Evolutionary conservation across 768 basidiomycete species (phyloP), one percentile per base, ranked within the genome.

Genomic region (Epithele typhae): DNA sequence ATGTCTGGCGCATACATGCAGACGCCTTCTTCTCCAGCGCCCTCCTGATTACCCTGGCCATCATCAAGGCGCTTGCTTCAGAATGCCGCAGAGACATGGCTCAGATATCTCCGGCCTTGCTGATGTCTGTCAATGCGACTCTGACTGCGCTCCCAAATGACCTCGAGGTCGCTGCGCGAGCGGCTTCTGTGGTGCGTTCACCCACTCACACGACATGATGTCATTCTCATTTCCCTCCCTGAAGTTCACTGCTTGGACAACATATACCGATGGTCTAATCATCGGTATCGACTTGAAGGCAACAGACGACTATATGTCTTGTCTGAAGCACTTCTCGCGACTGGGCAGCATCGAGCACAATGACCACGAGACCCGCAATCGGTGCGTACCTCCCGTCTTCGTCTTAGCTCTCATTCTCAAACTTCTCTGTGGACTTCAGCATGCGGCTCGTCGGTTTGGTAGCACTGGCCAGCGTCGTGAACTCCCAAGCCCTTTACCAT

Each of bases 171-270:
- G 69, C 76, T 25, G 85, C 85, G 4, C 78, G 86, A 57, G 81
- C 85, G 10, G 91, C 91, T 18, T 86, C 78, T 59, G 79, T 92
- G 43, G 92, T 92, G 63, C 57, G 87, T 46, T 2, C 36, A 18
- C 36, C 1, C 14, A 21, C 7, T 5, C 18, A 11, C 12, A n/a
- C 37, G 18, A 30, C 17, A 19, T 30, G 39, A 24, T 33, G 2
- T 18, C 1, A 30, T 46, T n/a, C 40, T 30, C 12, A 57, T 5
- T 50, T 27, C 27, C 37, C 3, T 1, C 8, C 10, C 15, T n/a
- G 25, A 56, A 93, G 87, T 92, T 95, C 58, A 88, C 85, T 3
- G 85, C 91, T 1, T 97, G 91, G 86, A 85, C 87, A 17, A 93
- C 92, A 14, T 96, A 84, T 55, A 92, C 93, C 18, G 86, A 94